phyloP scores from a whole-genome alignment of 2,329 filamentous ascomycete genomes.

The Aureobasidium zeae region DNA sequence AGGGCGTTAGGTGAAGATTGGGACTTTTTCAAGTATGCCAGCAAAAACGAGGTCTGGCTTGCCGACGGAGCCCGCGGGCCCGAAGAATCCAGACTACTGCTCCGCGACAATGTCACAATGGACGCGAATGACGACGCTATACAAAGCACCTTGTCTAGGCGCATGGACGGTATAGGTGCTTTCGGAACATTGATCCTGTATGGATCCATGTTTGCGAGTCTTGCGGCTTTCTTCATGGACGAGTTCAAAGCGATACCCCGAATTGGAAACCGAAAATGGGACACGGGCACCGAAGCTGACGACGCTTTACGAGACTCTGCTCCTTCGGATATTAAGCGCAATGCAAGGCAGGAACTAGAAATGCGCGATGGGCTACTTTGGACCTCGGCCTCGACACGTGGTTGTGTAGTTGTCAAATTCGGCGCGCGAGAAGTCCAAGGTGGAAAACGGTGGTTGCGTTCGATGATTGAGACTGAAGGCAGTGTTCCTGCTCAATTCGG shows the following conservation, averaged over 20 bases:
- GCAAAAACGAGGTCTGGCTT: slow-evolving; percentile 79
- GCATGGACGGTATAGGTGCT: slow-evolving; percentile 67
- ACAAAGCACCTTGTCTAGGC: slow-evolving; percentile 30
- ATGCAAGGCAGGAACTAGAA: slow-evolving; percentile 49
- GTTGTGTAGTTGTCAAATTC: slow-evolving; percentile 87
- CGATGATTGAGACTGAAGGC: slow-evolving; percentile 65
- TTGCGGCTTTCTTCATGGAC: slow-evolving; percentile 65
- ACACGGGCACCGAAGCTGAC: slow-evolving; percentile 29
- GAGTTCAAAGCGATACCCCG: slow-evolving; percentile 73
- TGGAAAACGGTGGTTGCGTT: slow-evolving; percentile 67
- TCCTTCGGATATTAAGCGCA: slow-evolving; percentile 37
- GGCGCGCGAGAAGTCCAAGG: slow-evolving; percentile 73
- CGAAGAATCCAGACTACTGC: slow-evolving; percentile 46
- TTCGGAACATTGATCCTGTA: slow-evolving; percentile 79
- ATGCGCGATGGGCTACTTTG: slow-evolving; percentile 56
- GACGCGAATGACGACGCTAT: slow-evolving; percentile 39
- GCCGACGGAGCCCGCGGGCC: slow-evolving; percentile 29
- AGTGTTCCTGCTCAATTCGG: slow-evolving; percentile 65
- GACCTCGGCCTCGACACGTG: slow-evolving; percentile 71
- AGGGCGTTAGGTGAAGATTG: slow-evolving; percentile 80
- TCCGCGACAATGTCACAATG: slow-evolving; percentile 78
- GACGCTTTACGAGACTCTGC: slow-evolving; percentile 29
- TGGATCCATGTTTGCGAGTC: slow-evolving; percentile 56
- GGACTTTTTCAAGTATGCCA: slow-evolving; percentile 70
- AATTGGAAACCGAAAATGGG: slow-evolving; percentile 74